These are phyloP conservation scores for Vanrija pseudolonga DNA, from an alignment of 1,284 basidiomycete genomes.

Conservation along the genomic window DNA sequence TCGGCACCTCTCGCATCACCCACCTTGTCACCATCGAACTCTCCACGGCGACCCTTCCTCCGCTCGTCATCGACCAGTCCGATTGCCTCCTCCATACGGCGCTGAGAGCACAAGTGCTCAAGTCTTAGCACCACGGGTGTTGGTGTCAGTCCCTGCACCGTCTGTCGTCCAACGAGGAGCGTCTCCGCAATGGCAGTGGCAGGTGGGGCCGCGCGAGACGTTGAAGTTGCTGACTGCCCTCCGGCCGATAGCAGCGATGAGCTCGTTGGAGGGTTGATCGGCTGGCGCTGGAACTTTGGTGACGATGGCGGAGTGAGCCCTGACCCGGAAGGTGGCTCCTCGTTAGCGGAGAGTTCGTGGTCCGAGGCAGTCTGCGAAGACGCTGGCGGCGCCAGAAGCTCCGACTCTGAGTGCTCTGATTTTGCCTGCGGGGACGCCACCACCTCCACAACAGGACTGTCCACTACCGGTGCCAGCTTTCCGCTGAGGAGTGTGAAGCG, in stretches of 20 bases:
- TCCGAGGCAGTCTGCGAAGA: not conserved
- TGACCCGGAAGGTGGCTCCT: slow-evolving; percentile 41
- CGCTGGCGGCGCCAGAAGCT: not conserved
- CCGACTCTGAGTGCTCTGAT: not conserved
- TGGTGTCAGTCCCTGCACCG: slow-evolving; percentile 45
- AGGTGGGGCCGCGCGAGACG: not conserved
- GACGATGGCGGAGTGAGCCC: slow-evolving; percentile 42
- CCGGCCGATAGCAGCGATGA: slow-evolving; percentile 21
- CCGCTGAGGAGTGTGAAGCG: slow-evolving; percentile 31
- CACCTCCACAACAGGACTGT: not conserved
- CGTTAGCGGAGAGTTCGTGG: slow-evolving; percentile 2
- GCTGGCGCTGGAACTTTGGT: slow-evolving; percentile 24
- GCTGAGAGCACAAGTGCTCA: slow-evolving; percentile 42
- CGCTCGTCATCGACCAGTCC: slow-evolving; percentile 45
- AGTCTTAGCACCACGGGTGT: slow-evolving; percentile 40
- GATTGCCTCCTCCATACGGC: slow-evolving; percentile 46
- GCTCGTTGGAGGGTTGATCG: slow-evolving; percentile 15
- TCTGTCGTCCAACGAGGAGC: slow-evolving; percentile 45
- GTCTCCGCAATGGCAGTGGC: slow-evolving; percentile 45
- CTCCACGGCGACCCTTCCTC: slow-evolving; percentile 37
- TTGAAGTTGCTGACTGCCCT: not conserved
- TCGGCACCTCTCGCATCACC: not conserved
- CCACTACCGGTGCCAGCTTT: slow-evolving; percentile 17
- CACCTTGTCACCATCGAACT: slow-evolving; percentile 43
- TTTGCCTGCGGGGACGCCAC: not conserved